Conservation (phyloP, 768 basidiomycete species). For the Naganishia onofrii region DNA sequence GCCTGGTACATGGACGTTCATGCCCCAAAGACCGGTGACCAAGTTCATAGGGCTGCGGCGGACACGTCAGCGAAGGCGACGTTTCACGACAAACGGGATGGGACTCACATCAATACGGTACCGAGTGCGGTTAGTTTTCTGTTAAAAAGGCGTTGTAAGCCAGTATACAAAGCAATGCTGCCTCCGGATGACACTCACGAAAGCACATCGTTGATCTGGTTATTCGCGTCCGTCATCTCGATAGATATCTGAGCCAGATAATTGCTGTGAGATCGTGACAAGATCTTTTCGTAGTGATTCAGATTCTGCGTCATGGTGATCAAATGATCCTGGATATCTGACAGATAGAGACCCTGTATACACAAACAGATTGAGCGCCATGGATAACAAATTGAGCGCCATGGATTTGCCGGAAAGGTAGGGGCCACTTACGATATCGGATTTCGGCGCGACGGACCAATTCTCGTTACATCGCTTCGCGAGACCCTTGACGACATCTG, state of each 20-base stretch:
- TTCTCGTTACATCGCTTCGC: conserved; percentile 93
- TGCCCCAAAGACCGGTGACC: conserved; percentile 95
- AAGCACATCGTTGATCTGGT: conserved; percentile 98
- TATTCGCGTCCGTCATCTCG: conserved; percentile 99
- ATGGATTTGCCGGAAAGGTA: neutral
- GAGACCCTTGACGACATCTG: conserved; percentile 96
- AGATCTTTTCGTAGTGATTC: conserved; percentile 99
- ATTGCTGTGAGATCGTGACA: conserved; percentile 97
- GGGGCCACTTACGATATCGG: conserved; percentile 70
- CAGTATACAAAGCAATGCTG: neutral
- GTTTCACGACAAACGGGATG: neutral
- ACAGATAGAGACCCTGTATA: conserved; percentile 80
- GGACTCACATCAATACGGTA: conserved; percentile 94
- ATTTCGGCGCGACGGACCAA: conserved; percentile 96
- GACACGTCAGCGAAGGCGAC: neutral
- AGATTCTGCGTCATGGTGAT: conserved; percentile 99
- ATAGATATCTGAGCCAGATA: conserved; percentile 99
- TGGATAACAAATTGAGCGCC: neutral
- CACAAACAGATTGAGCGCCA: neutral
- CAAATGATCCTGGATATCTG: conserved; percentile 96
- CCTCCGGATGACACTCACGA: conserved; percentile 53
- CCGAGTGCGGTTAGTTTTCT: conserved; percentile 89
- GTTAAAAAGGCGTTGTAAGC: neutral
- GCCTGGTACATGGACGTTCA: conserved; percentile 93
- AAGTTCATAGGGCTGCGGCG: conserved; percentile 61